Conservation (phyloP, 768 basidiomycete genomes). For the Candolleomyces aberdarensis region DNA sequence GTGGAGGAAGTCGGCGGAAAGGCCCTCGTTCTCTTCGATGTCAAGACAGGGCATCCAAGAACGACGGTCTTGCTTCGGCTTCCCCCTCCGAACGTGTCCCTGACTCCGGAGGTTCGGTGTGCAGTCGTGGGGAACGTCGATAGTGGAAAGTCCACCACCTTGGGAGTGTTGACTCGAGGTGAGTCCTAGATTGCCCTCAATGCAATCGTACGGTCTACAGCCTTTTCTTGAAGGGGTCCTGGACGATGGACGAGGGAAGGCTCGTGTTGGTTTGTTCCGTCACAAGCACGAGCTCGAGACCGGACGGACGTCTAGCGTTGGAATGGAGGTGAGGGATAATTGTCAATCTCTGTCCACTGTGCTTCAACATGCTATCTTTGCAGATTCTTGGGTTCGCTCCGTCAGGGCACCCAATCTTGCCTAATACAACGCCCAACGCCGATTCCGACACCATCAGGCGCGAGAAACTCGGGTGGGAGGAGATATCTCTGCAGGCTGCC, state of each 20-base stretch:
- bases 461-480: slow-evolving; percentile 94
- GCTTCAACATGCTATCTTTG: not conserved
- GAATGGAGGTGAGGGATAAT: slow-evolving; percentile 74
- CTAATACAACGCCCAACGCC: slow-evolving; percentile 50
- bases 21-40: slow-evolving; percentile 56
- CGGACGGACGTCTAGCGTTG: slow-evolving; percentile 91
- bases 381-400: slow-evolving; percentile 89
- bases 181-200: slow-evolving; percentile 14
- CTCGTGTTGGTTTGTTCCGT: slow-evolving; percentile 86
- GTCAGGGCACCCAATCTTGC: slow-evolving; percentile 75
- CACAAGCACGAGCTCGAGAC: slow-evolving; percentile 98
- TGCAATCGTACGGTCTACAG: not conserved
- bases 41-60: slow-evolving; percentile 46
- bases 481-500: slow-evolving; percentile 82
- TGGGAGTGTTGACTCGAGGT: slow-evolving; percentile 95
- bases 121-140: slow-evolving; percentile 96
- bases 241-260: slow-evolving; percentile 79
- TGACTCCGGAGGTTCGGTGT: slow-evolving; percentile 90
- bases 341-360: not conserved
- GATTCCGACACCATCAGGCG: slow-evolving; percentile 66
- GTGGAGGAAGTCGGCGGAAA: slow-evolving; percentile 79
- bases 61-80: slow-evolving; percentile 64
- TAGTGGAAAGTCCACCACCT: slow-evolving; percentile 91
- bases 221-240: slow-evolving; percentile 47
- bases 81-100: slow-evolving; percentile 70